Evolutionary conservation across 768 basidiomycete species (phyloP), one percentile per base, ranked within the genome.

Genomic region (Leccinum barrowsii): DNA sequence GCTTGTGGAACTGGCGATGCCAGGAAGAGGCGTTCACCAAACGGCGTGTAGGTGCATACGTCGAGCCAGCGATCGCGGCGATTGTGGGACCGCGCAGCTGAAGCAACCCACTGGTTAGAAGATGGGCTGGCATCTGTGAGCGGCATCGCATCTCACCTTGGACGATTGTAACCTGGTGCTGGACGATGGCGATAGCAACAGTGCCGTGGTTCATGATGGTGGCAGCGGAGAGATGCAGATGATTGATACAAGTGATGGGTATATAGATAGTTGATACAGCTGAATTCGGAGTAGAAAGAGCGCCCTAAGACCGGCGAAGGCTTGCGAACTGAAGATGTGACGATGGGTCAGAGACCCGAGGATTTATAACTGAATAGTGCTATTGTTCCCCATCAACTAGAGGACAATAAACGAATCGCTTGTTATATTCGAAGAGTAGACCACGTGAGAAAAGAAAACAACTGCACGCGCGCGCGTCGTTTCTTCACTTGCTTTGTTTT

Each of bases 171-270:
- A 90, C 83, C 67, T 85, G 82, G 82, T 24, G 24, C 63, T 85
- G 83, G 49, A 89, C 84, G 58, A 89, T 67, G 22, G 88, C 88
- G 57, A 89, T 80, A 53, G 86, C 88, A 59, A 88, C 73, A 42
- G 82, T 79, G 54, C 87, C 85, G 67, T 82, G 71, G 63, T 80
- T 73, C 77, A 85, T 68, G 35, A 59, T 78, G 32, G 17, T n/a
- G 69, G 72, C 2, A 19, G 19, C 73, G 30, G 40, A 48, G 49
- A 40, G 40, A 56, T 22, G 42, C 7, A n/a, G 40, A 10, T 59
- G 46, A 42, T 54, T 55, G 65, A 67, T 67, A 62, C 63, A 65
- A 65, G 59, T 17, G 28, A 35, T 24, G n/a, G 15, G 42, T 44
- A 44, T 21, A 42, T 42, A 15, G 51, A 44, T 59, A 59, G 44